Conservation (phyloP, 2,329 filamentous ascomycete genomes). For the Colletotrichum karsti region DNA sequence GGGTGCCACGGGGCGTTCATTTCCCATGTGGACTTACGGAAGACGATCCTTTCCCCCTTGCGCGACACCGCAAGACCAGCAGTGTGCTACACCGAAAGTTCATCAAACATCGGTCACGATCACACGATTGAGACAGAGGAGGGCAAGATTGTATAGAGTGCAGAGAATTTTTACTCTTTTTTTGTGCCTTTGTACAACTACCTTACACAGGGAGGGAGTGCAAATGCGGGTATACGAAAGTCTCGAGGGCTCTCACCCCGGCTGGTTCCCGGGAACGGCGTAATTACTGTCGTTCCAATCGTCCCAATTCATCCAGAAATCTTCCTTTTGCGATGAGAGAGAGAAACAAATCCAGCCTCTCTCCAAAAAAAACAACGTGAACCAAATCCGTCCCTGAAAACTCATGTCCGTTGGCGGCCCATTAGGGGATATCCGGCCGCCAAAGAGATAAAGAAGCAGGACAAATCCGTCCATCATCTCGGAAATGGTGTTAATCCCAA, state of each 20-base stretch:
- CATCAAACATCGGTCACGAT: neutral
- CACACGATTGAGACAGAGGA: neutral
- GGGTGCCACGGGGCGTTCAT: neutral
- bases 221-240: slow-evolving; percentile 18
- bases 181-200: slow-evolving; percentile 49
- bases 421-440: slow-evolving; percentile 29
- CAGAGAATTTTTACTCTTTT: slow-evolving; percentile 44
- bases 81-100: neutral
- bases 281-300: neutral
- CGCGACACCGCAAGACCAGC: neutral
- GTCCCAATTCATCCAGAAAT: slow-evolving; percentile 10
- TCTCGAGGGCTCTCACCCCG: slow-evolving; percentile 8
- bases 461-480: slow-evolving; percentile 6
- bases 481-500: neutral
- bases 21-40: neutral
- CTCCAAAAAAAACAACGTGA: slow-evolving; percentile 26
- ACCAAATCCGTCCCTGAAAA: neutral
- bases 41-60: neutral
- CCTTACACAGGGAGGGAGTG: slow-evolving; percentile 41
- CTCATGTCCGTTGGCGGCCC: slow-evolving; percentile 6
- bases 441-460: neutral
- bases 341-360: slow-evolving; percentile 9
- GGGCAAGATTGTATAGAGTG: neutral
- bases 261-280: slow-evolving; percentile 16
- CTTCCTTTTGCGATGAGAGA: slow-evolving; percentile 7